A percentile compares a stretch with the other conserved stretches of the same genome.
Conservation (phyloP, 495 filamentous ascomycete species). For the Penicillium ucsense region DNA sequence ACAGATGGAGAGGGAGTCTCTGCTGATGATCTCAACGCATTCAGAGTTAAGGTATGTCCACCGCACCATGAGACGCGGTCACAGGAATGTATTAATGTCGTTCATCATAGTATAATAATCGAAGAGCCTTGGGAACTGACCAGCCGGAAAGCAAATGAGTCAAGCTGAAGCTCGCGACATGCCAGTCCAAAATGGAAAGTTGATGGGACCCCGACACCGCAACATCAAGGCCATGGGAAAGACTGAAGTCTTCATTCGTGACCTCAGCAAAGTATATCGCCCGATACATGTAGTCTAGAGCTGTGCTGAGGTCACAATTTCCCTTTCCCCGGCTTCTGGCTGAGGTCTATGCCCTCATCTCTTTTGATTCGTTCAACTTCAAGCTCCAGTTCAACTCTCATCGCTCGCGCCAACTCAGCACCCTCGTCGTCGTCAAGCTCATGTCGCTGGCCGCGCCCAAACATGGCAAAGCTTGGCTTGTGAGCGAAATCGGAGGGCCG, state of each 20-base stretch:
- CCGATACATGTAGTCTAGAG: neutral
- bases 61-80: neutral
- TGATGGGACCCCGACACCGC: neutral
- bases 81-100: neutral
- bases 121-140: neutral
- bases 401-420: slow-evolving; percentile 45
- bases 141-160: slow-evolving; percentile 1
- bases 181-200: neutral
- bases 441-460: slow-evolving; percentile 70
- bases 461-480: slow-evolving; percentile 62
- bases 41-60: slow-evolving; percentile 49
- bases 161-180: neutral
- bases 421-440: slow-evolving; percentile 85
- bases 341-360: slow-evolving; percentile 36
- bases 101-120: neutral
- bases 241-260: too few relatives aligned
- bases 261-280: too few relatives aligned
- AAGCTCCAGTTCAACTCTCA: slow-evolving; percentile 52
- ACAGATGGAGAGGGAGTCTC: slow-evolving; percentile 32
- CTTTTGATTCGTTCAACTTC: slow-evolving; percentile 39
- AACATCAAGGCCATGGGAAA: neutral
- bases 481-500: slow-evolving; percentile 35
- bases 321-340: slow-evolving; percentile 7
- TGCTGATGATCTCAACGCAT: slow-evolving; percentile 73
- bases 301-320: slow-evolving; percentile 13